Percentiles rank a stretch among this genome's conserved stretches.
Evolutionary conservation across 2,329 filamentous ascomycete species (phyloP).

Genomic region (Phaeosphaeriaceae sp.): DNA sequence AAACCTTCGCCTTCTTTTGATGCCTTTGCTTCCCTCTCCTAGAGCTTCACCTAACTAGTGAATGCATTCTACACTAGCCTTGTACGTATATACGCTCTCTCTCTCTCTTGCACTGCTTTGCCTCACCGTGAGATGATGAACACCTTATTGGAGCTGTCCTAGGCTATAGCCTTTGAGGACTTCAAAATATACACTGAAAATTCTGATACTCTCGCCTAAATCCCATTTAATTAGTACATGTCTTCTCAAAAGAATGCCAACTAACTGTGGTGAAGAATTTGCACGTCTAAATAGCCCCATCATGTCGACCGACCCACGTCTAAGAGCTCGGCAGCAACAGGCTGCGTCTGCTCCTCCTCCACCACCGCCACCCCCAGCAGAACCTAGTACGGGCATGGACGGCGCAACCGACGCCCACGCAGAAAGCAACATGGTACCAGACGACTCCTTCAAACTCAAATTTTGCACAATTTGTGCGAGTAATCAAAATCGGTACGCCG

Average conservation of each 20-base stretch:
- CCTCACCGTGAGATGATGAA: slow-evolving; percentile 59
- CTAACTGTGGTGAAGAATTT: slow-evolving; percentile 38
- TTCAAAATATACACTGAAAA: slow-evolving; percentile 53
- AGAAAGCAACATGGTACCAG: slow-evolving; percentile 35
- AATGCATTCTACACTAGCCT: neutral
- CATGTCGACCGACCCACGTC: slow-evolving; percentile 57
- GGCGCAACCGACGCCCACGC: slow-evolving; percentile 34
- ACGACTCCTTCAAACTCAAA: slow-evolving; percentile 80
- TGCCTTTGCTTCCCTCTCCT: slow-evolving; percentile 5
- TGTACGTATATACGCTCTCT: slow-evolving; percentile 28
- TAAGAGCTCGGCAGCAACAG: slow-evolving; percentile 53
- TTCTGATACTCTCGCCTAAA: slow-evolving; percentile 40
- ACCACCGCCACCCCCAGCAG: slow-evolving; percentile 51
- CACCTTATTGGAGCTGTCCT: slow-evolving; percentile 80
- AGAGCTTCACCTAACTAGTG: slow-evolving; percentile 1
- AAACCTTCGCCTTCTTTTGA: slow-evolving; percentile 2
- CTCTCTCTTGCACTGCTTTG: slow-evolving; percentile 7
- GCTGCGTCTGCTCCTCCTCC: slow-evolving; percentile 59
- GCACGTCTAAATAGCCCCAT: slow-evolving; percentile 17
- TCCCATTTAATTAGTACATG: slow-evolving; percentile 2
- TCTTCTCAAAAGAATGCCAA: slow-evolving; percentile 7
- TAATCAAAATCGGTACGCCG: slow-evolving; percentile 86
- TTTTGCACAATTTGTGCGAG: slow-evolving; percentile 99
- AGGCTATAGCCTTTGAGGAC: slow-evolving; percentile 59
- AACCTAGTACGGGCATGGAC: slow-evolving; percentile 44